phyloP scores from a whole-genome alignment of 805 yeast genomes.

The Danielozyma ontarioensis region DNA sequence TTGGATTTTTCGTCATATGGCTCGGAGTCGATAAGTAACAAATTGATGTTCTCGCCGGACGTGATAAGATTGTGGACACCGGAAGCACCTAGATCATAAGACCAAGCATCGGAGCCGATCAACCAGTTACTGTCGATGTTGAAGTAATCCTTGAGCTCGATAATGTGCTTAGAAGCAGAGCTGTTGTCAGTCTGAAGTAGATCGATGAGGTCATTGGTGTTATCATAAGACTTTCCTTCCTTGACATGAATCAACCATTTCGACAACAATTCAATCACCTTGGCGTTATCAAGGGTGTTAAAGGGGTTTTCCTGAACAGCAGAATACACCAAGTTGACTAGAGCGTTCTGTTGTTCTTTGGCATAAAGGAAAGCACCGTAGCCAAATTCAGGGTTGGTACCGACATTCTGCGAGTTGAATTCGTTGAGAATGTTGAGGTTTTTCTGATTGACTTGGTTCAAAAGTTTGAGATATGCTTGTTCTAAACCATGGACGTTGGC shows the following conservation, averaged over 20 bases:
- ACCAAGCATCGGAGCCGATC: slow-evolving; percentile 93
- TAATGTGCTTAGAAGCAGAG: slow-evolving; percentile 41
- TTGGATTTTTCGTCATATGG: slow-evolving; percentile 45
- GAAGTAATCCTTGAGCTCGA: slow-evolving; percentile 44
- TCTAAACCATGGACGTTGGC: slow-evolving; percentile 53
- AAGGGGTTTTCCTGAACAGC: slow-evolving; percentile 43
- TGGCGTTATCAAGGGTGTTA: slow-evolving; percentile 38
- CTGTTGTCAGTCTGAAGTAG: slow-evolving; percentile 33
- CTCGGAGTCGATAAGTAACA: slow-evolving; percentile 83
- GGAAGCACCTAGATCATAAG: slow-evolving; percentile 86
- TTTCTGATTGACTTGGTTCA: slow-evolving; percentile 54
- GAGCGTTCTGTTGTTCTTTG: slow-evolving; percentile 45
- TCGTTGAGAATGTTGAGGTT: slow-evolving; percentile 61
- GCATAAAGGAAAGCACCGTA: slow-evolving; percentile 67
- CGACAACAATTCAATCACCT: slow-evolving; percentile 53
- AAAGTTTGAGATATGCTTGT: slow-evolving; percentile 70
- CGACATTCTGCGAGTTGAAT: slow-evolving; percentile 40
- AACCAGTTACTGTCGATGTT: slow-evolving; percentile 63
- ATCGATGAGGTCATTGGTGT: slow-evolving; percentile 19
- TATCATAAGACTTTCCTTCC: slow-evolving; percentile 25
- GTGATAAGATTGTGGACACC: slow-evolving; percentile 84
- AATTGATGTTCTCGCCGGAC: slow-evolving; percentile 71
- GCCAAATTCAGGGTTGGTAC: slow-evolving; percentile 79
- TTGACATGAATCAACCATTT: slow-evolving; percentile 62
- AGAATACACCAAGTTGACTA: slow-evolving; percentile 41